Evolutionary conservation across 2,329 filamentous ascomycete species (phyloP).

Genomic region (Calonectria fujianensis): DNA sequence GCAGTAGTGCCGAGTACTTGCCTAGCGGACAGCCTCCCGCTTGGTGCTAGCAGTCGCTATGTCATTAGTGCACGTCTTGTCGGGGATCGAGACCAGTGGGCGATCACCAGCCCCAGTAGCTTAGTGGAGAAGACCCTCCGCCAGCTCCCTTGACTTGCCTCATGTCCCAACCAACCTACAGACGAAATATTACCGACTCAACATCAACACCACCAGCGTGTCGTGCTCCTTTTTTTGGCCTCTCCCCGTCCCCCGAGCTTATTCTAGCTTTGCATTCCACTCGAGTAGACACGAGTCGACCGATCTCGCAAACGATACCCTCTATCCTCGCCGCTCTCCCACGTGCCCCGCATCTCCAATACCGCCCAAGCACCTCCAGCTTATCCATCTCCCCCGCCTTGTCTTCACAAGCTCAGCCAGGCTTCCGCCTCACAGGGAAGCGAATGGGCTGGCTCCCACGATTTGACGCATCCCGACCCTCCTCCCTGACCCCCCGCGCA

Average conservation of each 20-base stretch:
- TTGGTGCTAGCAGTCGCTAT: conserved; percentile 19
- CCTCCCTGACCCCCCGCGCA: conserved; percentile 37
- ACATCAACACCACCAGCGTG: conserved; percentile 21
- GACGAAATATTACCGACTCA: conserved; percentile 27
- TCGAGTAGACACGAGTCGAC: conserved; percentile 1
- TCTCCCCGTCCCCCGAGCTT: background rate
- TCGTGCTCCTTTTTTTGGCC: conserved; percentile 7
- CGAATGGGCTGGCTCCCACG: conserved; percentile 50
- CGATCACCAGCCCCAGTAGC: conserved; percentile 30
- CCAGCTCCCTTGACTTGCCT: conserved; percentile 32
- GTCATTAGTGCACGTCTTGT: conserved; percentile 26
- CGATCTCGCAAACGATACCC: conserved; percentile 8
- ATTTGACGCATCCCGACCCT: conserved; percentile 39
- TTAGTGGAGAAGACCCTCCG: conserved; percentile 36
- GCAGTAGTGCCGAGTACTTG: conserved; percentile 15
- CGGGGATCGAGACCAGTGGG: conserved; percentile 30
- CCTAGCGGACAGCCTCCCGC: conserved; percentile 19
- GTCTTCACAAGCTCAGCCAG: conserved; percentile 24
- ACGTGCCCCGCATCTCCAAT: conserved; percentile 36
- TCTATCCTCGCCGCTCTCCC: conserved; percentile 3
- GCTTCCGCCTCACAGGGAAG: conserved; percentile 40
- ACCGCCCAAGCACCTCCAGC: conserved; percentile 30
- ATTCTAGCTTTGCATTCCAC: background rate
- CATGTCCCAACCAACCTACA: conserved; percentile 30
- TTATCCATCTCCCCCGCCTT: conserved; percentile 37